Conservation (phyloP, 169 alveolate species). For the Plasmodium adleri region DNA sequence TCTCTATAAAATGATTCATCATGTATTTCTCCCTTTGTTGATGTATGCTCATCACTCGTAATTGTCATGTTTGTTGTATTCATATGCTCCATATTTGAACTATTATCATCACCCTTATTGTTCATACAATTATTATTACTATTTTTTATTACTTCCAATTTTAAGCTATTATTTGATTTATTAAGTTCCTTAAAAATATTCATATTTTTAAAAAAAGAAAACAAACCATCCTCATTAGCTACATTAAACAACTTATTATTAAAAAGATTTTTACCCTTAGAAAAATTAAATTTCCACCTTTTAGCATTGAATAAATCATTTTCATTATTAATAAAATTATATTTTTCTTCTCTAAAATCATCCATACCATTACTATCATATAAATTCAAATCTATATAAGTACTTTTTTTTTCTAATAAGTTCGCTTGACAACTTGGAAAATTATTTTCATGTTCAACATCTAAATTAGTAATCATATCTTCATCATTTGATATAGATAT, state of each 20-base stretch:
- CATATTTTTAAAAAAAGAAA: constrained; percentile 52
- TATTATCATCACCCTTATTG: no score
- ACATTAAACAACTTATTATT: constrained; percentile 31
- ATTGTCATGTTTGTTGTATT: not conserved
- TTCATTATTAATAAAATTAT: constrained; percentile 35
- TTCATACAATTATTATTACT: not conserved
- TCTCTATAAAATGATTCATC: not conserved
- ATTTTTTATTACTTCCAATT: not conserved
- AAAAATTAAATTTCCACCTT: constrained; percentile 15
- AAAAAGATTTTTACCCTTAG: constrained; percentile 28
- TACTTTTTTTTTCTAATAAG: constrained; percentile 15
- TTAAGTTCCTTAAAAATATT: constrained; percentile 9
- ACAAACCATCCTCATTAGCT: constrained; percentile 18
- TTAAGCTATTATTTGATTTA: not conserved
- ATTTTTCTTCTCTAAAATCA: constrained; percentile 1
- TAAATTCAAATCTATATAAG: constrained; percentile 6
- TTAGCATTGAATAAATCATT: constrained; percentile 42
- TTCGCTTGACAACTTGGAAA: constrained; percentile 4
- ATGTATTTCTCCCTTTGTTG: constrained; percentile 1
- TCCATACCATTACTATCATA: not conserved
- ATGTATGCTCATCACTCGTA: not conserved
- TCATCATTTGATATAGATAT: not conserved
- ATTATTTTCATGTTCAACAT: not conserved
- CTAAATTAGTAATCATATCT: not conserved
- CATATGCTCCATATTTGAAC: no score